phyloP scores from a whole-genome alignment of 768 basidiomycete species.

The Russula foetens region DNA sequence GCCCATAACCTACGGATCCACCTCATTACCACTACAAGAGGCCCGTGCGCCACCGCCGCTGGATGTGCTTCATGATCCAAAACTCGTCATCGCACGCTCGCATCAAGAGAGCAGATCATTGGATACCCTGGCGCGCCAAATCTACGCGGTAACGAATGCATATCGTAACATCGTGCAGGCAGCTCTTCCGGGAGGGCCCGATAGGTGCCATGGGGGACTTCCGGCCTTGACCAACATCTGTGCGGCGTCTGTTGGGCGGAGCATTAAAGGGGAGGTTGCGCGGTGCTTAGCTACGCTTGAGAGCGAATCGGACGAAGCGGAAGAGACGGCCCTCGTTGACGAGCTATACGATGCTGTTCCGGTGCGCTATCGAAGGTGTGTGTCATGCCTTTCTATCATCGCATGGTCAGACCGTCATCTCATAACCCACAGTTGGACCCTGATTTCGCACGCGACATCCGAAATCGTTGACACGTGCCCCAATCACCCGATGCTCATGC shows the following conservation, averaged over 20 bases:
- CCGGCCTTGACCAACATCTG: conserved; percentile 41
- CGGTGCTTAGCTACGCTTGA: conserved; percentile 14
- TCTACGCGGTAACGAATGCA: conserved; percentile 47
- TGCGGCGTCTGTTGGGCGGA: conserved; percentile 38
- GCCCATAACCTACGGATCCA: conserved; percentile 18
- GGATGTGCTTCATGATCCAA: conserved; percentile 32
- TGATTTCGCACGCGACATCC: conserved; percentile 46
- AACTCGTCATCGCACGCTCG: conserved; percentile 28
- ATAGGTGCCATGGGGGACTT: conserved; percentile 15
- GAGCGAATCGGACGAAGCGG: conserved; percentile 24
- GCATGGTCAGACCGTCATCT: neutral
- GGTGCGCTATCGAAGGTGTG: conserved; percentile 43
- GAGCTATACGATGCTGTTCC: conserved; percentile 47
- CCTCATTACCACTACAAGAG: neutral
- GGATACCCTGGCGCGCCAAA: conserved; percentile 38
- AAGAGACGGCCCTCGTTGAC: conserved; percentile 26
- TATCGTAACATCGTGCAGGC: conserved; percentile 44
- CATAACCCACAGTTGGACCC: conserved; percentile 32
- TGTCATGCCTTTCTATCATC: neutral
- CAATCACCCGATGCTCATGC: conserved; percentile 41
- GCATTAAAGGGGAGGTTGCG: conserved; percentile 30
- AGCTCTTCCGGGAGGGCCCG: conserved; percentile 21
- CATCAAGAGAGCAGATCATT: conserved; percentile 29
- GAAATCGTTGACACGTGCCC: conserved; percentile 39
- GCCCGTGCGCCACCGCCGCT: conserved; percentile 27